phyloP scores from a whole-genome alignment of 2,329 filamentous ascomycete species.

The Colletotrichum godetiae region DNA sequence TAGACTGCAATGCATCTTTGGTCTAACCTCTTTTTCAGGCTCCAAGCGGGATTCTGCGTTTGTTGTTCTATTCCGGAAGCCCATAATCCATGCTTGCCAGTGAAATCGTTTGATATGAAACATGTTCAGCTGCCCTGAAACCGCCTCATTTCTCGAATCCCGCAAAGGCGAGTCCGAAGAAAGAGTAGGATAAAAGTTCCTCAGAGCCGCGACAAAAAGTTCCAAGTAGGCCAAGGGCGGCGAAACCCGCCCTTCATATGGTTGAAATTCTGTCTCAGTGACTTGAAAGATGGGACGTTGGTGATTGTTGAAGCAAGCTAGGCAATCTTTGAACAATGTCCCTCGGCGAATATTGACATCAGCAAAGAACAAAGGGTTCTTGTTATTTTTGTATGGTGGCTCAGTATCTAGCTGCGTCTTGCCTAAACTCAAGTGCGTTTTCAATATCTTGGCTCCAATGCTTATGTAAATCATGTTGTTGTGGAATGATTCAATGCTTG shows the following conservation, averaged over 20 bases:
- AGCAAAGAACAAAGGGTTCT: background rate
- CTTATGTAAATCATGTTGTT: conserved; percentile 8
- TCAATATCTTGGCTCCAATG: background rate
- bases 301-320: background rate
- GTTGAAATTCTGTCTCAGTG: background rate
- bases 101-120: background rate
- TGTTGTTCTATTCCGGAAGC: background rate
- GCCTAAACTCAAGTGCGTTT: background rate
- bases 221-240: background rate
- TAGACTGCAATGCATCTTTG: background rate
- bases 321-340: background rate
- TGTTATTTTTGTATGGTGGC: background rate
- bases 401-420: background rate
- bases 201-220: background rate
- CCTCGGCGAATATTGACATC: background rate
- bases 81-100: background rate
- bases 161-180: background rate
- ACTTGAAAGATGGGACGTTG: background rate
- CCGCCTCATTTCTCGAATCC: background rate
- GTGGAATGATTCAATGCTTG: background rate
- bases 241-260: background rate
- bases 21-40: background rate
- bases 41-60: background rate
- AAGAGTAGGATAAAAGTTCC: background rate
- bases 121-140: background rate